Base-by-base conservation (phyloP, 805 yeast genomes). In the Candida boleticola region DNA sequence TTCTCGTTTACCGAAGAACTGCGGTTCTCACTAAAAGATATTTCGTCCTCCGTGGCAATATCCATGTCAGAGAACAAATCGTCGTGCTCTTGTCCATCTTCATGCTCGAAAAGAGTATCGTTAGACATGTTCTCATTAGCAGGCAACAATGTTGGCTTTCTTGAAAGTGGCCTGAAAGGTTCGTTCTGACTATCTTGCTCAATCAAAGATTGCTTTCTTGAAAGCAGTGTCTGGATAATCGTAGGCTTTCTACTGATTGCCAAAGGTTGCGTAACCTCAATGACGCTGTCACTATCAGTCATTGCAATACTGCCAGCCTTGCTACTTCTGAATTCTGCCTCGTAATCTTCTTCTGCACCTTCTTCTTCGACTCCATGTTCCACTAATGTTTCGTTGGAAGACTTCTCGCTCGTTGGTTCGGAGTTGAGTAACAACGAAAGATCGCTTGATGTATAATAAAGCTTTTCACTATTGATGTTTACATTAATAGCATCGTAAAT, bases 371-470 rank as follows among this genome's bases (percentile, higher is more conserved):
- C 27, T 1, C 50, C 42, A 5, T 26, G 25, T 32, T 44, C 49
- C 18, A 48, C 54, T 43, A 57, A 53, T 2, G 61, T 55, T n/a
- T 42, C 34, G 25, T 36, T 37, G 11, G 59, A 52, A 10, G 21
- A 13, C 9, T 22, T 25, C 11, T 38, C 36, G 9, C 35, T 31
- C 13, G 27, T 23, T 7, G 27, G 27, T 29, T 44, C 51, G 14
- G 41, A 30, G 21, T 34, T 43, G 6, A 48, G 40, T 39, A 63
- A 44, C 43, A 62, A 43, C 16, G 55, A 46, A 4, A 64, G 36
- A 36, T 63, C 68, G 16, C 61, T 62, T 16, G 57, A 54, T 5
- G 57, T 54, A 40, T 68, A 64, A 54, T 58, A 66, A 34, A 45
- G 44, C 42, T 59, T 59, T 9, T 48, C 51, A 30, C 52, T 42